A percentile compares a stretch with the other conserved stretches of the same genome.
These are phyloP conservation scores for Phytophthora sojae DNA, from an alignment of 352 stramenopile species.

Conservation along the genomic window DNA sequence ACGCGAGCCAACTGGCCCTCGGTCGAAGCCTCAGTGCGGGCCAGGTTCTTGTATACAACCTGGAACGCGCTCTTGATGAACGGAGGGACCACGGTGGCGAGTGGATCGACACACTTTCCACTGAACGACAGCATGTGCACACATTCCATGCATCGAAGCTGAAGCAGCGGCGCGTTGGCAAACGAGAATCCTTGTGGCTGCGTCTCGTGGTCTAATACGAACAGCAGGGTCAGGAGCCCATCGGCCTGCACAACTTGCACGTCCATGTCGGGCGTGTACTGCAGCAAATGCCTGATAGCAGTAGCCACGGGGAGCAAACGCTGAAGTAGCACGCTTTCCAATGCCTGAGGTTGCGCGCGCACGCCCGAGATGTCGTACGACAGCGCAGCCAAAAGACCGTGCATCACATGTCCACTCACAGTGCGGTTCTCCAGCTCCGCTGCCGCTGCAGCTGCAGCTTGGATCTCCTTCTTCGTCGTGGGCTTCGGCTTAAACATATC, in stretches of 20 bases:
- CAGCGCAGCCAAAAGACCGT: constrained; percentile 70
- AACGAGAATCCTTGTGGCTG: constrained; percentile 86
- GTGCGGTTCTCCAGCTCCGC: constrained; percentile 52
- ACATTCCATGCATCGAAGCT: constrained; percentile 86
- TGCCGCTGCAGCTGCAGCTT: constrained; percentile 41
- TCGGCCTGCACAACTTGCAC: constrained; percentile 82
- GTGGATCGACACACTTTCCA: constrained; percentile 75
- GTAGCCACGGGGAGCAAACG: constrained; percentile 81
- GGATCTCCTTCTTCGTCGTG: constrained; percentile 47
- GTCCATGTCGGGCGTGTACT: constrained; percentile 88
- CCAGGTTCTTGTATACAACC: constrained; percentile 86
- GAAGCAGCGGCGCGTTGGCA: constrained; percentile 72
- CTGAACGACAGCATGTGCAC: constrained; percentile 91
- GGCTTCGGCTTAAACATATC: constrained; percentile 41
- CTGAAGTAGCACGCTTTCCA: constrained; percentile 77
- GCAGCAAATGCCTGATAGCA: constrained; percentile 81
- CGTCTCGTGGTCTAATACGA: constrained; percentile 84
- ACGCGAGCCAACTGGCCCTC: constrained; percentile 84
- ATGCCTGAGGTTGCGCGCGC: constrained; percentile 66
- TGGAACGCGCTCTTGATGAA: constrained; percentile 90
- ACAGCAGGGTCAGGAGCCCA: constrained; percentile 75
- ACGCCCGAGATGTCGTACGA: constrained; percentile 80
- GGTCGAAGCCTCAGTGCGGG: constrained; percentile 79
- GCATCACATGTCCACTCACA: constrained; percentile 76
- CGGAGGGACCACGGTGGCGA: constrained; percentile 78